Conservation (phyloP, 768 basidiomycete species). For the Fomitopsis pulvina region DNA sequence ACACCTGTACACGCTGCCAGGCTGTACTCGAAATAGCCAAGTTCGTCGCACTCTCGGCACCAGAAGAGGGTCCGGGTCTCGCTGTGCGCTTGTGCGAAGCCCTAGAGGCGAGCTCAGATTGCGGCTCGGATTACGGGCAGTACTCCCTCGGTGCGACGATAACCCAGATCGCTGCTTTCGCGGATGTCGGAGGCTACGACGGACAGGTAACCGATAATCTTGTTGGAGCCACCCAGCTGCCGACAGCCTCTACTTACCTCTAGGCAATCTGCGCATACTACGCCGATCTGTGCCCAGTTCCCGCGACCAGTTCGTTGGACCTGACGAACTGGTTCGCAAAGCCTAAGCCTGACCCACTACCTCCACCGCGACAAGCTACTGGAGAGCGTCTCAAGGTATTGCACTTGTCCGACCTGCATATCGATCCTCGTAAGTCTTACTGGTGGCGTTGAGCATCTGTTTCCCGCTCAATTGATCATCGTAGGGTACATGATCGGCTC, state of each 20-base stretch:
- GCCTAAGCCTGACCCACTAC: constrained; percentile 65
- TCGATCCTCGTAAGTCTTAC: constrained; percentile 56
- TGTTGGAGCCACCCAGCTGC: constrained; percentile 62
- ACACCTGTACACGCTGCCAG: constrained; percentile 54
- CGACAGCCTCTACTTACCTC: constrained; percentile 66
- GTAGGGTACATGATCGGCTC: constrained; percentile 62
- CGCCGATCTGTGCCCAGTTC: constrained; percentile 45
- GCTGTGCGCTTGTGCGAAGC: constrained; percentile 51
- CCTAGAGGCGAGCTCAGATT: constrained; percentile 40
- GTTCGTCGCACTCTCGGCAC: constrained; percentile 57
- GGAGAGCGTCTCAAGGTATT: constrained; percentile 65
- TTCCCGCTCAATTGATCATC: background rate
- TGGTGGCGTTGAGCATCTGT: background rate
- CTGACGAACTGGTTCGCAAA: constrained; percentile 66
- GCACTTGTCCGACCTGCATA: constrained; percentile 69
- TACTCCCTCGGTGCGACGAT: constrained; percentile 51
- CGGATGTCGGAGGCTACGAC: constrained; percentile 59
- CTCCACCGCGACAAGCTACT: constrained; percentile 47
- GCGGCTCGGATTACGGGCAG: constrained; percentile 41
- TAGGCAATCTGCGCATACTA: constrained; percentile 55
- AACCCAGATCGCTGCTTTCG: constrained; percentile 66
- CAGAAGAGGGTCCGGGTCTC: constrained; percentile 50
- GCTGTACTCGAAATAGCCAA: constrained; percentile 57
- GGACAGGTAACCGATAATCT: too few species aligned
- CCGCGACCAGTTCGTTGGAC: constrained; percentile 54